Evolutionary conservation across 257 asterid genomes (phyloP), one percentile per base, ranked within the genome.

Genomic region (Striga asiatica): DNA sequence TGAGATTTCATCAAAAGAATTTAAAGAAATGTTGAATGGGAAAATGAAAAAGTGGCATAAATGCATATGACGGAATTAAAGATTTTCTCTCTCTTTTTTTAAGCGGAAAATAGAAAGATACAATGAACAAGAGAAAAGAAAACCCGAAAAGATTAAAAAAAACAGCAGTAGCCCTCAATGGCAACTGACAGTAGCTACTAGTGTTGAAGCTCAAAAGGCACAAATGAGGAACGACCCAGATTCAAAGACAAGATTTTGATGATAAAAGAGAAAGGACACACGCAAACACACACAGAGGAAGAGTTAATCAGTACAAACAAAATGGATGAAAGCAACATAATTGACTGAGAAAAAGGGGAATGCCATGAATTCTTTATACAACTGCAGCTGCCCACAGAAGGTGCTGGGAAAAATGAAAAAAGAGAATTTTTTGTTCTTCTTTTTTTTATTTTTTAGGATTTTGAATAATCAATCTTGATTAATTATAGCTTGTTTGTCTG

Each of bases 101-200:
- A 28, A 0, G 55, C 62, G 34, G 29, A 50, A 57, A 50, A 49
- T 4, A 9, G 19, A 56, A 35, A 35, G 27, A 19, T 37, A 38
- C 4, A 50, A 28, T 22, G 17, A 52, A 22, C n/a, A 16, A 10
- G 14, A 43, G 8, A 4, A 49, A 48, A 43, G n/a, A 43, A 16
- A 53, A 65, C 65, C 65, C 38, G 61, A 72, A 38, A 61, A 49
- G n/a, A n/a, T n/a, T n/a, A 71, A 16, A 65, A 56, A 49, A 71
- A 68, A 65, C 71, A 61, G 58, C 11, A 51, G 31, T 56, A 32
- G 38, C 60, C 56, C 56, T 42, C 54, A 55, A 50, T 54, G 43
- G 48, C 54, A 48, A 67, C 16, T 13, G 62, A 29, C 41, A 28
- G 48, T n/a, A 10, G 35, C 8, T 29, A 29, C 35, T 5, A 29